These are phyloP conservation scores for Leonotis leonurus DNA, from an alignment of 257 asterid species.

Conservation along the genomic window DNA sequence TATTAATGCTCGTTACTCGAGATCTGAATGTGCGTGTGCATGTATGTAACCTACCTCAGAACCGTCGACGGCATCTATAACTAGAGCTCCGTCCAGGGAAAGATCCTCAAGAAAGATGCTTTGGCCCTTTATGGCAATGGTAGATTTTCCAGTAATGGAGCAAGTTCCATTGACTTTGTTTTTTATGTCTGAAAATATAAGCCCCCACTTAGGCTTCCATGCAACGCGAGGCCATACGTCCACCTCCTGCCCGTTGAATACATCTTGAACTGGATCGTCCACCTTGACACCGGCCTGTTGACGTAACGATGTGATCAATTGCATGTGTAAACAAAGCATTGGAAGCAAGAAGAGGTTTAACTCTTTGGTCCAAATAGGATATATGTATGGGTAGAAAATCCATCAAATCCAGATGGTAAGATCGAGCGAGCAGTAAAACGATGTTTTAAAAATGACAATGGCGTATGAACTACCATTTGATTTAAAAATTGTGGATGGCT, in stretches of 20 bases:
- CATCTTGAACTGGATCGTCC: constrained; percentile 56
- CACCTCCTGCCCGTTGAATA: constrained; percentile 82
- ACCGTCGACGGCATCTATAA: constrained; percentile 52
- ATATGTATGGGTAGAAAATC: background rate
- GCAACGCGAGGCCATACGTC: constrained; percentile 92
- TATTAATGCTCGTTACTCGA: too few species aligned
- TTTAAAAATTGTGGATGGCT: background rate
- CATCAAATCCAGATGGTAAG: background rate
- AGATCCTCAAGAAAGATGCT: constrained; percentile 56
- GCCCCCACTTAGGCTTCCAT: constrained; percentile 97
- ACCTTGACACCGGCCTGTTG: constrained; percentile 83
- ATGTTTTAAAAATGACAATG: background rate
- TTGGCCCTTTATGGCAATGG: constrained; percentile 63
- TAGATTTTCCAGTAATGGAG: constrained; percentile 62
- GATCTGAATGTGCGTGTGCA: too few species aligned
- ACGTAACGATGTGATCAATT: background rate
- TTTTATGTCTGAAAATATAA: constrained; percentile 67
- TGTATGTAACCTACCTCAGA: too few species aligned
- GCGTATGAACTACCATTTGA: background rate
- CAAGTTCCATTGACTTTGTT: constrained; percentile 53
- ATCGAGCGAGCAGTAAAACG: background rate
- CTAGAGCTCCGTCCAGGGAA: constrained; percentile 83
- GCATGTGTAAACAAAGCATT: background rate
- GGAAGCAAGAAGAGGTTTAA: background rate
- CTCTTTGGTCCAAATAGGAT: background rate